Evolutionary conservation across 2,329 filamentous ascomycete genomes (phyloP).

Genomic region (Penicillium palitans): DNA sequence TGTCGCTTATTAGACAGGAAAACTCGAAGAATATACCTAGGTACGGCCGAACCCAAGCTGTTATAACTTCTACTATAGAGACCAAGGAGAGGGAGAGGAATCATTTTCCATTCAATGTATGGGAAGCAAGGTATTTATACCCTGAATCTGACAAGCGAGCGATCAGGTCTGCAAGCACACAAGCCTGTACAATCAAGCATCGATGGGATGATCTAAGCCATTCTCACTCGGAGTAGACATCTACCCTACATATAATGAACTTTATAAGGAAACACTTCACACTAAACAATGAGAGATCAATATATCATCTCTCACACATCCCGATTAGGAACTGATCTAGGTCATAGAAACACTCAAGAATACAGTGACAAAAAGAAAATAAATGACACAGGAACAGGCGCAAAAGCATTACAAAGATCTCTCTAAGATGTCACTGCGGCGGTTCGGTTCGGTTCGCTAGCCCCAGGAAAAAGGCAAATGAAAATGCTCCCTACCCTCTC

Average conservation of each 20-base stretch:
- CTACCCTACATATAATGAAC: not conserved
- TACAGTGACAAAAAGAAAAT: conserved; percentile 32
- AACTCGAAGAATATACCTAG: not conserved
- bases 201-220: too few relatives aligned
- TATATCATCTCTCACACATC: conserved; percentile 14
- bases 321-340: conserved; percentile 30
- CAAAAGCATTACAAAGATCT: conserved; percentile 15
- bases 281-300: not conserved
- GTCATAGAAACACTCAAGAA: conserved; percentile 30
- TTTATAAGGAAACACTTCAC: not conserved
- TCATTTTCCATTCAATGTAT: too few relatives aligned
- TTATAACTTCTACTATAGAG: too few relatives aligned
- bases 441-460: conserved; percentile 8
- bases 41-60: not conserved
- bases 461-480: conserved; percentile 11
- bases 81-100: too few relatives aligned
- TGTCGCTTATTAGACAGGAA: not conserved
- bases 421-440: conserved; percentile 20
- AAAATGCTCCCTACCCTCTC: conserved; percentile 12
- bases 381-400: conserved; percentile 30
- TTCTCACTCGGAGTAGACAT: not conserved
- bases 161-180: too few relatives aligned
- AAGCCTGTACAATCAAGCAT: too few relatives aligned
- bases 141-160: too few relatives aligned
- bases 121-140: too few relatives aligned